Evolutionary conservation across 164 flowering plant genomes (phyloP).

Genomic region (Dillenia suffruticosa): DNA sequence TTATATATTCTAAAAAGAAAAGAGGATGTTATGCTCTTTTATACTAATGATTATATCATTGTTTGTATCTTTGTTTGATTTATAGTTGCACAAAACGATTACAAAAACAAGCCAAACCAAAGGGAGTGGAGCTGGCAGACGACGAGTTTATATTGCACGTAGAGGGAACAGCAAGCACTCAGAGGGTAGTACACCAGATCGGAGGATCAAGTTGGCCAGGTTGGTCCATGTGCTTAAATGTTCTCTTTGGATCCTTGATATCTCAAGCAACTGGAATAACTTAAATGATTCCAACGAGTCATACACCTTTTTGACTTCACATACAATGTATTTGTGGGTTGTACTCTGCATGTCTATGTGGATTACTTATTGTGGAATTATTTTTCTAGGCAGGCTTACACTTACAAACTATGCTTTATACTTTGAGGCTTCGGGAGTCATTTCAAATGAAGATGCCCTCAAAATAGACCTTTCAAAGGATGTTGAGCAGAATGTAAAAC

Average conservation of each 20-base stretch:
- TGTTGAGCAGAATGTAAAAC: slow-evolving; percentile 44
- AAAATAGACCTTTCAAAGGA: slow-evolving; percentile 73
- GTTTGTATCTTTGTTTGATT: neutral
- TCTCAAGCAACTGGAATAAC: no score
- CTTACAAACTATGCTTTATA: slow-evolving; percentile 87
- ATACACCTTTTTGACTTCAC: no score
- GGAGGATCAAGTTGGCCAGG: slow-evolving; percentile 95
- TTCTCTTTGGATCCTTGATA: neutral
- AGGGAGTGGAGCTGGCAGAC: slow-evolving; percentile 55
- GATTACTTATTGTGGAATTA: no score
- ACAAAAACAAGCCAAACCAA: slow-evolving; percentile 64
- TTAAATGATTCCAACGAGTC: no score
- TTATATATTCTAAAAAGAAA: no score
- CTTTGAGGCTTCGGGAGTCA: slow-evolving; percentile 77
- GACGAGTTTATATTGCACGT: slow-evolving; percentile 86
- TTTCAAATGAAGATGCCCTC: slow-evolving; percentile 75
- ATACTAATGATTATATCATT: neutral
- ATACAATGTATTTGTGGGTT: no score
- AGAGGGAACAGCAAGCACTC: slow-evolving; percentile 81
- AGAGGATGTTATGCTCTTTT: no score
- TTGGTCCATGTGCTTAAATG: slow-evolving; percentile 13
- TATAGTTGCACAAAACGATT: slow-evolving; percentile 65
- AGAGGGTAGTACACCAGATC: slow-evolving; percentile 86
- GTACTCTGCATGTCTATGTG: no score
- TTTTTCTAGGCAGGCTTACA: slow-evolving; percentile 76